Percentiles rank a stretch among this genome's conserved stretches.
Conservation (phyloP, 2,329 filamentous ascomycete species). For the Ophiostoma piceae region DNA sequence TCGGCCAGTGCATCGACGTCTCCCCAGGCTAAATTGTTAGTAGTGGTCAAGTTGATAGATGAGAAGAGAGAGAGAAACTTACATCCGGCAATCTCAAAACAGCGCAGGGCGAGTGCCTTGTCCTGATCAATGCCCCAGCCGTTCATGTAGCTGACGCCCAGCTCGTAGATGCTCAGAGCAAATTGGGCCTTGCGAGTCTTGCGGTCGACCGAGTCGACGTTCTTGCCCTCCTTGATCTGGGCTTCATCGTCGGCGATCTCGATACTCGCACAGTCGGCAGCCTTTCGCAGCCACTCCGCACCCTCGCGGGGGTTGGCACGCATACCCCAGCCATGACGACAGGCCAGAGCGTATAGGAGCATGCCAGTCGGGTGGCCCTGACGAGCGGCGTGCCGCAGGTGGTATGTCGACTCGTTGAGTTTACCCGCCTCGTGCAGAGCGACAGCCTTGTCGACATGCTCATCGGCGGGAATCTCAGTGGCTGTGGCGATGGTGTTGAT, state of each 20-base stretch:
- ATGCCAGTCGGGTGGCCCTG: conserved; percentile 87
- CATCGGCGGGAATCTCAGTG: conserved; percentile 71
- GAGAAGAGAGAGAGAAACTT: conserved; percentile 35
- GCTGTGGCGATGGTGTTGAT: conserved; percentile 49
- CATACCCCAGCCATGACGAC: conserved; percentile 97
- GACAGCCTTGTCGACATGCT: conserved; percentile 86
- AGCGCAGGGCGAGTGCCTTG: conserved; percentile 77
- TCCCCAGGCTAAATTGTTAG: conserved; percentile 63
- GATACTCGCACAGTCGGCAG: conserved; percentile 74
- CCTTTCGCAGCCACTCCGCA: conserved; percentile 85
- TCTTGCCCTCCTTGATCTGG: conserved; percentile 55
- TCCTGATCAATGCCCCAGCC: conserved; percentile 97
- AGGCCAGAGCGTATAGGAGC: conserved; percentile 91
- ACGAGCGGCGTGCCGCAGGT: conserved; percentile 81
- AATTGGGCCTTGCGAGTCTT: conserved; percentile 89
- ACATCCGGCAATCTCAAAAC: conserved; percentile 93
- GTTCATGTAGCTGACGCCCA: conserved; percentile 95
- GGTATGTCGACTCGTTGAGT: conserved; percentile 91
- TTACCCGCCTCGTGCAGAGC: conserved; percentile 82
- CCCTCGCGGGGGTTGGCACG: conserved; percentile 84
- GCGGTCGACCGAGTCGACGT: conserved; percentile 61
- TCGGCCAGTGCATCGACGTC: conserved; percentile 91
- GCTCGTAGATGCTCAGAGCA: conserved; percentile 89
- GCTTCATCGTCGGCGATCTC: conserved; percentile 81
- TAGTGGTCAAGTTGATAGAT: background rate